phyloP scores from a whole-genome alignment of 2,329 filamentous ascomycete species.

The Talaromyces piceae region DNA sequence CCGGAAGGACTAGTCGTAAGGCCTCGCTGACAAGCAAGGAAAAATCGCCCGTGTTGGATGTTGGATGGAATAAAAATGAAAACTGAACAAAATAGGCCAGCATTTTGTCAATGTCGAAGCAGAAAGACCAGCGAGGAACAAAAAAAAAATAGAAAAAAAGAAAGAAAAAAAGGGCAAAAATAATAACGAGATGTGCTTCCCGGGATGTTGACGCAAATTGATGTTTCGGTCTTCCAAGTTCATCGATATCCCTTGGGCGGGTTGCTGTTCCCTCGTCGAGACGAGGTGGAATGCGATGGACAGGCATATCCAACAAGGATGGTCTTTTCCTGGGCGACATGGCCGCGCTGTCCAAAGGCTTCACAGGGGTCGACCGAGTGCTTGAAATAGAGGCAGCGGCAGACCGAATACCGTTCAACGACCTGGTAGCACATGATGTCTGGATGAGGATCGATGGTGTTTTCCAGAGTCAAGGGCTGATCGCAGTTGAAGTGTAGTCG shows the following conservation, averaged over 20 bases:
- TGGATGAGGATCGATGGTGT: neutral
- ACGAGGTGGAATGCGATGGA: conserved; percentile 40
- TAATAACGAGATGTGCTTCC: neutral
- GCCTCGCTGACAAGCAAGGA: neutral
- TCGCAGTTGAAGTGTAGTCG: no score
- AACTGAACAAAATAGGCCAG: conserved; percentile 6
- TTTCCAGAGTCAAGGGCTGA: no score
- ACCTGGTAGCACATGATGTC: conserved; percentile 76
- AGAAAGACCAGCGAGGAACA: neutral
- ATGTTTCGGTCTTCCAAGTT: neutral
- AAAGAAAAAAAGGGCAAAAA: no score
- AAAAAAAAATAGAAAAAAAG: neutral
- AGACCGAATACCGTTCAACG: conserved; percentile 77
- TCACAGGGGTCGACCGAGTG: conserved; percentile 79
- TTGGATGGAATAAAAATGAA: conserved; percentile 1
- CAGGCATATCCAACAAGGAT: conserved; percentile 81
- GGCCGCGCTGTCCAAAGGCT: conserved; percentile 65
- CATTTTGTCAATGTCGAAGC: neutral
- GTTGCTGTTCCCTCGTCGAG: conserved; percentile 6
- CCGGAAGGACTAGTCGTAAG: neutral
- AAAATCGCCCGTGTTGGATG: neutral
- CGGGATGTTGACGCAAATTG: neutral
- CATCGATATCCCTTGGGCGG: conserved; percentile 17
- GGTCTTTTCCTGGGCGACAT: conserved; percentile 63
- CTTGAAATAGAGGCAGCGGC: conserved; percentile 79